Base-by-base conservation (phyloP, 208 protist genomes). In the Crithidia brevicula region DNA sequence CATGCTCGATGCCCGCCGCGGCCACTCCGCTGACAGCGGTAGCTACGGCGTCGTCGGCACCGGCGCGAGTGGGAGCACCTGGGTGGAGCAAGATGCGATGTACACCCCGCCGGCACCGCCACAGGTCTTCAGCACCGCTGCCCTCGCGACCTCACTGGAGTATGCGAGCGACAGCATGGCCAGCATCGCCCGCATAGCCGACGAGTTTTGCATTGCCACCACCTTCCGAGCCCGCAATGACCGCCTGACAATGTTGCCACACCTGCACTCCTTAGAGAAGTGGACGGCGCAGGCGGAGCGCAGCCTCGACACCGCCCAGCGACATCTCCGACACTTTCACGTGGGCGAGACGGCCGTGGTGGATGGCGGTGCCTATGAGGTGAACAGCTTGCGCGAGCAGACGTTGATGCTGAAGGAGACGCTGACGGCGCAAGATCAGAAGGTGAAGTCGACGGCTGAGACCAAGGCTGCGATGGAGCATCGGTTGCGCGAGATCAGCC, bases 301-400 rank as follows among this genome's bases (percentile, higher is more conserved):
- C 0, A 85, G 81, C 36, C 66, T 88, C 27, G 51, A 65, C 18
- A 70, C 77, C 18, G 61, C 78, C 23, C 30, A 86, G 65, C 58
- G 75, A 9, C 87, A 95, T 49, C 64, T 91, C 9, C 54, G 68
- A 23, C 90, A 92, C 75, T 89, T 92, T 62, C 77, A 90, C 63
- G 30, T 72, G 8, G 88, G 87, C 49, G 79, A 93, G 64, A 73
- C 72, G 43, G 84, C 87, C 10, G 47, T 93, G 47, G 22, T 88
- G 52, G 79, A 95, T 6, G 79, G 75, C 40, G 85, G 81, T 22
- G 43, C 59, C 20, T 72, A 70, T 20, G 90, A 95, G 66, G 58
- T 95, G 22, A 91, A 86, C 72, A 78, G 68, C 60, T 68, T 88
- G 54, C 84, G 83, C 22, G 87, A 95, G 62, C 76, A 89, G 62